Evolutionary conservation across 805 yeast species (phyloP), one percentile per base, ranked within the genome.

Genomic region (Alloascoidea africana): DNA sequence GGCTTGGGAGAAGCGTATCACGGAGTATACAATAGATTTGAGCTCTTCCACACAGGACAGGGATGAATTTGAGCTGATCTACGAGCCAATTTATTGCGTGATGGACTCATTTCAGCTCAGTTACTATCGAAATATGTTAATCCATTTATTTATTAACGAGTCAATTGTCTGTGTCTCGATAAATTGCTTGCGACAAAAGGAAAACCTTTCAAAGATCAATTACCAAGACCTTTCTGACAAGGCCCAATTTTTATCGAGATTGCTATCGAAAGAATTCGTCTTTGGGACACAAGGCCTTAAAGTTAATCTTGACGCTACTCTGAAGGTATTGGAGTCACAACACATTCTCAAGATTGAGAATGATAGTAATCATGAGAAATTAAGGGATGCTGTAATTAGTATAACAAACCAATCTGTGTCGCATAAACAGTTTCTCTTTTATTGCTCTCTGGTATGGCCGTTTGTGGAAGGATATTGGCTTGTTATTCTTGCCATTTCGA

Each of bases 61-160:
- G n/a, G 30, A 23, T 23, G 30, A 23, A 23, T 23, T 23, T 23
- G 30, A 23, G 8, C 8, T n/a, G n/a, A 23, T 23, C n/a, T 23
- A 23, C 13, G 67, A 60, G 41, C 47, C 58, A 16, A 59, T 60
- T 16, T 60, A 53, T 46, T 45, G 38, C 35, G 57, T 74, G 18
- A 61, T 59, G 37, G 73, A 69, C 44, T 55, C 71, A 6, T 66
- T 73, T 53, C 76, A 70, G 52, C 59, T 73, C 32, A 59, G 70
- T 33, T 73, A 69, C 47, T 73, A 72, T 54, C 69, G 76, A 44
- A 73, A 73, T 51, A 67, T 70, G 49, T 56, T 66, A 5, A 68
- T 72, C 33, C 78, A 71, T 50, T 50, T 72, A 49, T 63, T 73
- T 41, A 66, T 72, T 23, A 61, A 66, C 27, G 69, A 67, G 41